Base-by-base conservation (phyloP, 192 early-diverging fungal species). In the Phlyctochytrium arcticum region DNA sequence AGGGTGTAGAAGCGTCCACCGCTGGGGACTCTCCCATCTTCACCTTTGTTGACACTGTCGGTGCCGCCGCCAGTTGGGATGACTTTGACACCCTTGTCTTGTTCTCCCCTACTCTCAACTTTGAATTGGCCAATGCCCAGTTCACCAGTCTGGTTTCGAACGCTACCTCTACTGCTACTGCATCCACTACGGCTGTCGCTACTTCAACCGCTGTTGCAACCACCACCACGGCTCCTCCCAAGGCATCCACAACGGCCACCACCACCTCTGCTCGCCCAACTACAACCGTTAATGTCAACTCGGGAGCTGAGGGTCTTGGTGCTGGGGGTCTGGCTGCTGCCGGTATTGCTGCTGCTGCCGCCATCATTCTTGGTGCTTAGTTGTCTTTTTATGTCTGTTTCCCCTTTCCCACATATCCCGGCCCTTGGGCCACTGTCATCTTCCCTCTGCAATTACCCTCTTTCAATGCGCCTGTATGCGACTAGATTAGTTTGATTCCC, bases 21-120 rank as follows among this genome's bases (percentile, higher is more conserved):
- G 31, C 12, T 26, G n/a, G 17, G 0, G 64, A 66, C 26, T n/a
- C 15, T 19, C 23, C 33, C 6, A 12, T 19, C 39, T 44, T 44
- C 2, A 30, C 53, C 0, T 21, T 19, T 2, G 36, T 55, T 35
- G 35, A 46, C 4, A 27, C 5, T 29, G 42, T 32, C 27, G 54
- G 51, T 46, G 51, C 51, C 8, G 30, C 36, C 15, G 23, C 51
- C 4, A 35, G 30, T 35, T 66, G 34, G 3, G 9, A 55, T 36
- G 64, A 66, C 54, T 31, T 66, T 44, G 64, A 66, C 42, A 56
- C 53, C 5, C 29, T 66, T 2, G 54, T 66, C n/a, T 9, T 66
- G 10, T 66, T 57, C 42, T 24, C 36, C 12, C 24, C 30, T 5
- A 6, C 2, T 9, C 27, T 26, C 36, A 6, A 31, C 12, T 15